Percentiles rank a stretch among this genome's conserved stretches.
Conservation (phyloP, 148 eudicot genomes). For the Camellia sinensis region DNA sequence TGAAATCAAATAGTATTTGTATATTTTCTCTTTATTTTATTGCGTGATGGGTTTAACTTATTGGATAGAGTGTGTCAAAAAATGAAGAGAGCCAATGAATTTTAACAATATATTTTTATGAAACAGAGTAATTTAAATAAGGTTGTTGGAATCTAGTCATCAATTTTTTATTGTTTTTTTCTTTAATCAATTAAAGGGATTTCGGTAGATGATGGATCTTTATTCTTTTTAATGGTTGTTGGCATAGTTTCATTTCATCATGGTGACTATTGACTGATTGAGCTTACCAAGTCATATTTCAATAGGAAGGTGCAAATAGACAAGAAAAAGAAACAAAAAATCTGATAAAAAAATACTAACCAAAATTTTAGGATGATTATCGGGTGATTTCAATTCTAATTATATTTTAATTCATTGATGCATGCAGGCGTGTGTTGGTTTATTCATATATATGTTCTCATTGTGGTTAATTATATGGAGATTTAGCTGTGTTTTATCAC, state of each 20-base stretch:
- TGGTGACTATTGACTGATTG: background rate
- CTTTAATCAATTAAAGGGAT: background rate
- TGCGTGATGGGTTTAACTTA: background rate
- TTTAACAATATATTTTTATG: background rate
- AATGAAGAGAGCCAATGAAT: background rate
- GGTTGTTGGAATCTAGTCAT: background rate
- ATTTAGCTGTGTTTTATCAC: background rate
- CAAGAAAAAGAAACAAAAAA: background rate
- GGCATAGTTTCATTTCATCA: background rate
- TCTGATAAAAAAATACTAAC: background rate
- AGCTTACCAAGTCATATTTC: background rate
- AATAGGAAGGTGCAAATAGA: background rate
- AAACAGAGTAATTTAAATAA: background rate
- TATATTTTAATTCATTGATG: background rate
- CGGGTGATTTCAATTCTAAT: background rate
- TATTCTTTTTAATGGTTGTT: background rate
- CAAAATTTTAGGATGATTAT: background rate
- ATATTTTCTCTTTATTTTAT: background rate
- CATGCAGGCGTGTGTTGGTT: background rate
- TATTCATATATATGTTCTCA: background rate
- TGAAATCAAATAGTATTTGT: background rate
- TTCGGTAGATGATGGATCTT: background rate
- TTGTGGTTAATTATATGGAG: background rate
- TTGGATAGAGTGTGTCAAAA: background rate
- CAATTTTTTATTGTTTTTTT: background rate